Evolutionary conservation across 2,329 filamentous ascomycete species (phyloP), one percentile per base, ranked within the genome.

Genomic region (Sporothrix pallida): DNA sequence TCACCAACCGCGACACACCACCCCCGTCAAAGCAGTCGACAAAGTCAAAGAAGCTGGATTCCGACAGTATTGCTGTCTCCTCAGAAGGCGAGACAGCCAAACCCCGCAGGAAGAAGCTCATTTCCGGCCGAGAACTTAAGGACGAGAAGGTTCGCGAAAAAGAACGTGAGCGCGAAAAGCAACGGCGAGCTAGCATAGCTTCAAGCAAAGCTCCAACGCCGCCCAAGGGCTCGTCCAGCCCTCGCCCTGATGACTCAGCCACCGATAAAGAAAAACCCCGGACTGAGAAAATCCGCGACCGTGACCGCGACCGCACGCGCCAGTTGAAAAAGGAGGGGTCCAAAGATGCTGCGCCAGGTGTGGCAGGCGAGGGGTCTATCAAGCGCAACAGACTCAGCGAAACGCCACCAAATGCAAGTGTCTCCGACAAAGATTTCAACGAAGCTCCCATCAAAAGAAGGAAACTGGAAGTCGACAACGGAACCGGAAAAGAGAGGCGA

Each of bases 41-140:
- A 58, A 90, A 88, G 78, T 78, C 84, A 5, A 89, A 86, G 76
- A 85, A 86, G 65, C 80, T 83, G 1, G 89, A 91, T 70, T 84
- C 87, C 0, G 89, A 91, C 67, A 75, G 83, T 31, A 83, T 85
- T 15, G 84, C 82, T 1, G 81, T 84, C 7, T 88, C 87, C 0
- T 90, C 88, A 48, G 87, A 87, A 78, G 89, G 85, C 1, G 88
- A 90, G 78, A 80, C 86, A 9, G 79, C 84, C 26, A 91, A 91
- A 78, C 89, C 89, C 1, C 83, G 89, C 31, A 84, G 88, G 54
- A 92, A 91, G 60, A 92, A 91, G 78, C 84, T 92, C 12, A 84
- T 91, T 23, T 91, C 89, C 0, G 89, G 89, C 50, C 87, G 86
- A 70, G 89, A 91, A 73, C 80, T 90, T 54, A 88, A 89, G 75